Evolutionary conservation across 225 moss, liverwort and hornwort genomes (phyloP), one percentile per base, ranked within the genome.

Genomic region (Neckera pumila): DNA sequence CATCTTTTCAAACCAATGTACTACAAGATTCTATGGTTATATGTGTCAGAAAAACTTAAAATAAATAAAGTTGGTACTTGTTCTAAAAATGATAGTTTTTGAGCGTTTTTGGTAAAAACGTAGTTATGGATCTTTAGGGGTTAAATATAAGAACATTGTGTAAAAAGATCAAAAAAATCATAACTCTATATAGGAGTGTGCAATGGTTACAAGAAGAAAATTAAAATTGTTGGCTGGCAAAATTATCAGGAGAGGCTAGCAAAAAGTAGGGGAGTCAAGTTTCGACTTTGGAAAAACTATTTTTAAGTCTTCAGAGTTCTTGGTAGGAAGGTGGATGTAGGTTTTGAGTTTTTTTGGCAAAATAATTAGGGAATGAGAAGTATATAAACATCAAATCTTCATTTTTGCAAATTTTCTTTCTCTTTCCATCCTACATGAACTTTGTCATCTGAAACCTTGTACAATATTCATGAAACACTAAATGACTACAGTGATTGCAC

Each of bases 171-270:
- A 20, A 12, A 18, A 28, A 11, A 1, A 2, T 54, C 2, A 75
- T 0, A 75, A 20, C 12, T 75, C 20, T 33, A 20, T 0, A 8
- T 20, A 12, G 12, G 20, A 18, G 7, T 33, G 2, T 47, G 1
- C 12, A 19, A 12, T 47, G 3, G 2, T 74, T 47, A 31, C 2
- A 19, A 49, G 12, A 33, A 0, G 4, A 49, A 7, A 31, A 7
- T 49, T 2, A 31, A 47, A 49, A 31, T 20, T 31, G 3, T 75
- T 20, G 2, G 7, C 0, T 2, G 2, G 3, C 19, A 33, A 49
- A 20, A 3, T 4, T 19, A 12, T 75, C 0, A 3, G 1, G 1
- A 4, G 33, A 75, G 0, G 16, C 6, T 43, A 43, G 3, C 0
- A 2, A 47, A 47, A 47, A 43, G 16, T 1, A 0, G 1, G 2